Percentiles rank a stretch among this genome's conserved stretches.
Evolutionary conservation across 768 basidiomycete species (phyloP).

Genomic region (Trametes cinnabarina): DNA sequence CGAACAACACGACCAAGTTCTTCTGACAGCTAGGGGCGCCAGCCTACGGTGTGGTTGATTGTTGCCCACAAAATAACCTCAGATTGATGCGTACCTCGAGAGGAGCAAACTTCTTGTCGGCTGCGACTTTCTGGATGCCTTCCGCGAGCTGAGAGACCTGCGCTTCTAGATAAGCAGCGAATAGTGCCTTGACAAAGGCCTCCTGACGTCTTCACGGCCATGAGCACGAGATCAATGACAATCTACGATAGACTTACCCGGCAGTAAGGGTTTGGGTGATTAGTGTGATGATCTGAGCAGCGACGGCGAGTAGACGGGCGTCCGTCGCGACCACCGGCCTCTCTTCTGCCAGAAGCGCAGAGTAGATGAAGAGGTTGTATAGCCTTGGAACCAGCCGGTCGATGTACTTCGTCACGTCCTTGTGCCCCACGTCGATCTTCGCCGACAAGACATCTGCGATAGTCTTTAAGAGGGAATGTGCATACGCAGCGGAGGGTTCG

Average conservation of each 20-base stretch:
- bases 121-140: constrained; percentile 52
- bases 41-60: constrained; percentile 38
- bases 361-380: constrained; percentile 59
- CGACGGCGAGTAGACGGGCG: constrained; percentile 55
- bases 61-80: background rate
- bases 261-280: constrained; percentile 61
- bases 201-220: constrained; percentile 57
- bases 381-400: constrained; percentile 73
- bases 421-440: constrained; percentile 49
- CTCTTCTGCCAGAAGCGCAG: constrained; percentile 31
- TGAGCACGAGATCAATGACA: background rate
- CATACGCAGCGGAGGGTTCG: constrained; percentile 78
- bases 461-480: constrained; percentile 75
- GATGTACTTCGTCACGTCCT: constrained; percentile 77
- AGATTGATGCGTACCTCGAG: constrained; percentile 43
- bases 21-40: constrained; percentile 48
- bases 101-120: constrained; percentile 42
- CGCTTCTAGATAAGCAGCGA: constrained; percentile 56
- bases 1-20: constrained; percentile 64
- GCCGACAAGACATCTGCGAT: constrained; percentile 57
- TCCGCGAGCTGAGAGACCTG: constrained; percentile 50
- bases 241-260: constrained; percentile 52
- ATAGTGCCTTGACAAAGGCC: constrained; percentile 47
- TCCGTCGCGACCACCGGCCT: constrained; percentile 37
- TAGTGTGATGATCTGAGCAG: constrained; percentile 64